A percentile compares a stretch with the other conserved stretches of the same genome.
phyloP scores from a whole-genome alignment of 2,329 filamentous ascomycete species.

The Waltergamsia citrina region DNA sequence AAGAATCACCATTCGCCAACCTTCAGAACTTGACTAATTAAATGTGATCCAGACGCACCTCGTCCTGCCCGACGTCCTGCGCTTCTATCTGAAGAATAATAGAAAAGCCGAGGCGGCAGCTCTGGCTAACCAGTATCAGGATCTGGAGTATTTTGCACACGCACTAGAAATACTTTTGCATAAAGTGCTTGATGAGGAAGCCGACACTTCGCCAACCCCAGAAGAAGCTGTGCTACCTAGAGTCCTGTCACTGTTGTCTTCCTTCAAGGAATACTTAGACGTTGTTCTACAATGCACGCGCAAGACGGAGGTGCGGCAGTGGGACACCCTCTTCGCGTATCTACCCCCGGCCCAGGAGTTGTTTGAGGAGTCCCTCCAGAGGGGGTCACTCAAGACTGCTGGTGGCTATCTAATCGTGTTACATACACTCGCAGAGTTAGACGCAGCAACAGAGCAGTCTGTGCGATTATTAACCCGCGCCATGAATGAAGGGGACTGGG shows the following conservation, averaged over 20 bases:
- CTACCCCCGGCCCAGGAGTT: conserved; percentile 83
- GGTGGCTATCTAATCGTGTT: conserved; percentile 93
- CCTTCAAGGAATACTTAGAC: conserved; percentile 79
- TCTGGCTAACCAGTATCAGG: conserved; percentile 75
- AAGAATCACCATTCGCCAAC: conserved; percentile 22
- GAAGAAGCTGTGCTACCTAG: conserved; percentile 56
- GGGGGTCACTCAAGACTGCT: conserved; percentile 85
- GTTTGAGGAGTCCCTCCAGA: conserved; percentile 83
- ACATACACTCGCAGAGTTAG: conserved; percentile 68
- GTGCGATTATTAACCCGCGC: conserved; percentile 74
- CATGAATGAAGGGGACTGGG: conserved; percentile 82
- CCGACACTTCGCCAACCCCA: conserved; percentile 58
- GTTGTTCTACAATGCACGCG: conserved; percentile 95
- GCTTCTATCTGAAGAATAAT: conserved; percentile 65
- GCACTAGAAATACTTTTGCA: conserved; percentile 88
- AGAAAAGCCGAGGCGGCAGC: conserved; percentile 73
- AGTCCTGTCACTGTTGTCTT: conserved; percentile 56
- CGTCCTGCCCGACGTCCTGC: conserved; percentile 81
- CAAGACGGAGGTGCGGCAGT: conserved; percentile 91
- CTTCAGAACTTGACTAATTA: neutral
- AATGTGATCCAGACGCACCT: conserved; percentile 70
- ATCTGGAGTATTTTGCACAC: conserved; percentile 86
- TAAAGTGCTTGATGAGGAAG: conserved; percentile 88
- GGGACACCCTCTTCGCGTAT: conserved; percentile 88
- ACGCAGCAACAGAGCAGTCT: conserved; percentile 63